Percentiles rank a stretch among this genome's conserved stretches.
Conservation (phyloP, 164 flowering plant species). For the Stephania yunnanensis region DNA sequence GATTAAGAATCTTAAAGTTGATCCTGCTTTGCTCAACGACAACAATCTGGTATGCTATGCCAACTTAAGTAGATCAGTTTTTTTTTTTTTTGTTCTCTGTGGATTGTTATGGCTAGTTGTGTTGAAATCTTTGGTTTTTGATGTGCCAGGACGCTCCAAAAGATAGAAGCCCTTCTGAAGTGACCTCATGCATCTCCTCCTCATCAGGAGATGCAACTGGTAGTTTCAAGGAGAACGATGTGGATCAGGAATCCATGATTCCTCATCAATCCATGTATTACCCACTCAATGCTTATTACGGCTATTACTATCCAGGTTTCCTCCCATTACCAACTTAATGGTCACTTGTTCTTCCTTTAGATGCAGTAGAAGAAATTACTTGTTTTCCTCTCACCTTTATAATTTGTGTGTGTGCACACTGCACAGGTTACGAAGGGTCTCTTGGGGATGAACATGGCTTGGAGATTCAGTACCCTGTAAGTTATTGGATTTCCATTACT, state of each 20-base stretch:
- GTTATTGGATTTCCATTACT: conserved; percentile 9
- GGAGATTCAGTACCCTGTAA: conserved; percentile 49
- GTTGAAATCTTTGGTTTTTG: neutral
- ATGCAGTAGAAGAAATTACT: neutral
- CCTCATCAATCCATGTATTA: conserved; percentile 30
- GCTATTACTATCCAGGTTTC: conserved; percentile 54
- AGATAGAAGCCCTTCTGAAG: conserved; percentile 36
- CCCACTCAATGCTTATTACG: conserved; percentile 30
- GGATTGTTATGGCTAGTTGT: neutral
- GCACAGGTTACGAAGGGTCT: conserved; percentile 42
- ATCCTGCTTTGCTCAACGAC: conserved; percentile 24
- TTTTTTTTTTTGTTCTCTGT: neutral
- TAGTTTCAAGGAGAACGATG: conserved; percentile 32
- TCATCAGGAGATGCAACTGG: conserved; percentile 34
- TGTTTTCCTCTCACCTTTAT: conserved; percentile 3
- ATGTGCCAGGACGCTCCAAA: conserved; percentile 23
- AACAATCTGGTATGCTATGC: conserved; percentile 25
- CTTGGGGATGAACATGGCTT: conserved; percentile 38
- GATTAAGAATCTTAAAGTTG: conserved; percentile 32
- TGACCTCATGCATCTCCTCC: conserved; percentile 39
- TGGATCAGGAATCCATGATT: conserved; percentile 29
- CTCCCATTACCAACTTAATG: neutral
- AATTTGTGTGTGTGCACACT: neutral
- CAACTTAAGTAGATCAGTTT: neutral
- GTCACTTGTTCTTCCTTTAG: neutral